Percentiles rank a stretch among this genome's conserved stretches.
Evolutionary conservation across 2,329 filamentous ascomycete genomes (phyloP).

Genomic region (Aspergillus amoenus): DNA sequence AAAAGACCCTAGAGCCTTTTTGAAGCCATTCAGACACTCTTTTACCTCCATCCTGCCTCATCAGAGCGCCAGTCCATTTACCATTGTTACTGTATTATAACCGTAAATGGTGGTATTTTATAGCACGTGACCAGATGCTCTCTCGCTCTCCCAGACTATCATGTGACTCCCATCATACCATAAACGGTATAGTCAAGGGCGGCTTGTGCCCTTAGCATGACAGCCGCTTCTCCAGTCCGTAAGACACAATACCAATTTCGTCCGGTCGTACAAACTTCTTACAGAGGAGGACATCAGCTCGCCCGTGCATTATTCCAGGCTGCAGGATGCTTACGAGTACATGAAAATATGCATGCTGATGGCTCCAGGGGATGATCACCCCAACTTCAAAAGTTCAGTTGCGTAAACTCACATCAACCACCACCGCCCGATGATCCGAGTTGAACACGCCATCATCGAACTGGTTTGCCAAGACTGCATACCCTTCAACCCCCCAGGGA

Average conservation of each 20-base stretch:
- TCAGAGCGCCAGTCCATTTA: conserved; percentile 12
- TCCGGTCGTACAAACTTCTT: background rate
- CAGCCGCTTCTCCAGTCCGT: background rate
- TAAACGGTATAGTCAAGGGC: background rate
- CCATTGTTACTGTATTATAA: conserved; percentile 19
- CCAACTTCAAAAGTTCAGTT: background rate
- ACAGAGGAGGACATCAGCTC: background rate
- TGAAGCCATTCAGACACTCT: conserved; percentile 20
- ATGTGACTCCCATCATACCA: conserved; percentile 12
- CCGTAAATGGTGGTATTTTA: conserved; percentile 9
- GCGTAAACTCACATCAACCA: conserved; percentile 47
- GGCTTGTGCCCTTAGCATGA: conserved; percentile 6
- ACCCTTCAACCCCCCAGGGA: conserved; percentile 47
- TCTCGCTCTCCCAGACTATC: background rate
- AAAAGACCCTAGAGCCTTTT: conserved; percentile 10
- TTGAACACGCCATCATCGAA: conserved; percentile 57
- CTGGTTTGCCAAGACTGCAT: conserved; percentile 53
- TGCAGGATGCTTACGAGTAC: background rate
- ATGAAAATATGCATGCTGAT: background rate
- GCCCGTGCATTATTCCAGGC: background rate
- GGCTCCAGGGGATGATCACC: background rate
- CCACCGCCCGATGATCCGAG: conserved; percentile 59
- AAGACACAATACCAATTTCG: background rate
- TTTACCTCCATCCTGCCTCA: conserved; percentile 11
- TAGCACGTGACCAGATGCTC: background rate